Conservation (phyloP, 176 grass and related monocot genomes). For the Panicum miliaceum region DNA sequence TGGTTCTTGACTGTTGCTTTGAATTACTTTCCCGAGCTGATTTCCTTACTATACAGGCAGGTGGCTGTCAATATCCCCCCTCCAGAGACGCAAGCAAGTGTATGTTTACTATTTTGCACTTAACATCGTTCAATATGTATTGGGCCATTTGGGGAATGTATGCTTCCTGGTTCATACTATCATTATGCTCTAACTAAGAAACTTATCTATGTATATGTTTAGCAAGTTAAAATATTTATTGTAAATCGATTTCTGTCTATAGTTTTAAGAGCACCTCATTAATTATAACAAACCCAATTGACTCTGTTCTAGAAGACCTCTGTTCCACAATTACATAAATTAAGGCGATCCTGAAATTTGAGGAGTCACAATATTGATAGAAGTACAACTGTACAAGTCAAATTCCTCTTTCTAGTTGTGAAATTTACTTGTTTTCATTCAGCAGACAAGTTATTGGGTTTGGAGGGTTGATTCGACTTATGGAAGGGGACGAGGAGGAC, state of each 20-base stretch:
- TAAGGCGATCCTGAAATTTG: constrained; percentile 36
- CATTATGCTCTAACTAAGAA: neutral
- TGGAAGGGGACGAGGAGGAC: constrained; percentile 70
- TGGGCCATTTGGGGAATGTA: constrained; percentile 27
- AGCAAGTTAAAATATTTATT: neutral
- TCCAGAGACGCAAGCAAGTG: constrained; percentile 90
- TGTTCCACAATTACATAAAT: constrained; percentile 40
- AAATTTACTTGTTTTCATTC: constrained; percentile 66
- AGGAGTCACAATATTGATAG: constrained; percentile 38
- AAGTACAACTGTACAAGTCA: constrained; percentile 19
- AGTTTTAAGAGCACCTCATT: constrained; percentile 36
- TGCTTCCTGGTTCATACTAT: constrained; percentile 5
- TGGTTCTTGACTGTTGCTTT: constrained; percentile 17
- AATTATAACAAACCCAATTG: constrained; percentile 17
- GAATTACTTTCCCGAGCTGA: constrained; percentile 29
- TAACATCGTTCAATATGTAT: constrained; percentile 36
- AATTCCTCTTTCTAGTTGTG: constrained; percentile 51
- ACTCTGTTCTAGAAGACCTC: constrained; percentile 7
- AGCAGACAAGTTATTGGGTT: constrained; percentile 99
- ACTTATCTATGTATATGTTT: neutral
- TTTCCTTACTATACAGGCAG: constrained; percentile 63
- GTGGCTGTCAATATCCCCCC: constrained; percentile 89
- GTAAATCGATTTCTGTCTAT: constrained; percentile 22
- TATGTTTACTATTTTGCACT: constrained; percentile 53
- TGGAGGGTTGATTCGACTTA: constrained; percentile 95